Evolutionary conservation across 495 filamentous ascomycete genomes (phyloP).

Genomic region (Aspergillus hancockii): DNA sequence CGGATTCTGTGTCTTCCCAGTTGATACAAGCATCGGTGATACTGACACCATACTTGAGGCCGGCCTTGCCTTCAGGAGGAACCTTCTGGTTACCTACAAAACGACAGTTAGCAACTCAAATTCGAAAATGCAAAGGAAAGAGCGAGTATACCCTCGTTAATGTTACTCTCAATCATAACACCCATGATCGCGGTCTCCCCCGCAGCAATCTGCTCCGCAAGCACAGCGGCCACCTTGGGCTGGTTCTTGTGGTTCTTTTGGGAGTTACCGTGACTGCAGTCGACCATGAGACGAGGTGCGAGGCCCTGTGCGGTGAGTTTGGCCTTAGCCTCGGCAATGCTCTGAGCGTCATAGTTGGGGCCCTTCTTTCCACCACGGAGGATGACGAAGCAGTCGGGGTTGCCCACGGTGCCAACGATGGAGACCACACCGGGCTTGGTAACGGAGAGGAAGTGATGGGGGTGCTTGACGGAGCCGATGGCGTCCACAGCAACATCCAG

Average conservation of each 20-base stretch:
- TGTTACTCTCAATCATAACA: conserved; percentile 98
- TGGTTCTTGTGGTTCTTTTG: conserved; percentile 97
- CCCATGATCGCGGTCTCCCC: conserved; percentile 93
- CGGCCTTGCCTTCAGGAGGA: conserved; percentile 80
- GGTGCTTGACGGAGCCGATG: conserved; percentile 88
- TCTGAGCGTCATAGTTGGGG: conserved; percentile 88
- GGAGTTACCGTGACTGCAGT: conserved; percentile 97
- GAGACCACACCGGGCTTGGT: conserved; percentile 96
- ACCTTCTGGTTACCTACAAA: conserved; percentile 84
- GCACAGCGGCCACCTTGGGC: conserved; percentile 81
- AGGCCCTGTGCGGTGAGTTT: conserved; percentile 67
- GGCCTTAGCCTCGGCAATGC: conserved; percentile 73
- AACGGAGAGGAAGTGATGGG: conserved; percentile 97
- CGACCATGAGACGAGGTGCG: conserved; percentile 85
- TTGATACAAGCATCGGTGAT: conserved; percentile 98
- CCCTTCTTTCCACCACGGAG: conserved; percentile 90
- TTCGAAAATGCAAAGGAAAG: neutral
- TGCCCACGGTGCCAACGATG: conserved; percentile 92
- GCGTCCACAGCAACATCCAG: conserved; percentile 92
- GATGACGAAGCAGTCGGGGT: conserved; percentile 98
- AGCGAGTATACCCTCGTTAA: conserved; percentile 75
- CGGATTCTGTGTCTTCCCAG: conserved; percentile 87
- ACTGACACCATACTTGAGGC: conserved; percentile 90
- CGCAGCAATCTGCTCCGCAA: conserved; percentile 80
- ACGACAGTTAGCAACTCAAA: conserved; percentile 8